phyloP scores from a whole-genome alignment of 371 early-diverging fungal species.

The Smittium mucronatum region DNA sequence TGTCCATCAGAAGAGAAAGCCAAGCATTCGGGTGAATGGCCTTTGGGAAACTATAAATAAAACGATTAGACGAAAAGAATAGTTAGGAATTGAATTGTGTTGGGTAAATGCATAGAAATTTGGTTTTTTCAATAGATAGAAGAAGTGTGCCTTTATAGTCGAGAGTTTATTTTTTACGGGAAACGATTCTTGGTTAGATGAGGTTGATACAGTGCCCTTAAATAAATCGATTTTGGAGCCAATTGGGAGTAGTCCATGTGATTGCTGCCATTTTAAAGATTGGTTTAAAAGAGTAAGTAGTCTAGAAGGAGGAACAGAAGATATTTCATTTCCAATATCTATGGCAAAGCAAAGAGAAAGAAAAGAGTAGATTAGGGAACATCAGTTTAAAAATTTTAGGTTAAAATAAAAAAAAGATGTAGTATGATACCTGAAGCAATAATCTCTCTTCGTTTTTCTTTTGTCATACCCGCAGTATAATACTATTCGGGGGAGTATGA shows the following conservation, averaged over 20 bases:
- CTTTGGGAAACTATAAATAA: conserved; percentile 64
- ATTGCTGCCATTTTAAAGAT: conserved; percentile 71
- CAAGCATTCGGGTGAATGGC: conserved; percentile 61
- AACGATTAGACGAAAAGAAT: too few relatives aligned
- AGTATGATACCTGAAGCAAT: conserved; percentile 6
- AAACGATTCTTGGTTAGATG: conserved; percentile 52
- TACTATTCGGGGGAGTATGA: conserved; percentile 2
- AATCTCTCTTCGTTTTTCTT: conserved; percentile 14
- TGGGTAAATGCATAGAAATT: too few relatives aligned
- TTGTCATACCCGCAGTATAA: conserved; percentile 12
- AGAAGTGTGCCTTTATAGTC: conserved; percentile 53
- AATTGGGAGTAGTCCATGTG: conserved; percentile 56
- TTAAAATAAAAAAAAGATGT: conserved; percentile 3
- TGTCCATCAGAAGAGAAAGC: conserved; percentile 72
- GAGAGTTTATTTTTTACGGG: conserved; percentile 46
- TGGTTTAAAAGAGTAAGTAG: conserved; percentile 66
- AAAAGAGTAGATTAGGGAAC: neutral
- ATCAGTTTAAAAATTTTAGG: neutral
- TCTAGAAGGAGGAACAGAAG: conserved; percentile 57
- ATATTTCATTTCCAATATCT: conserved; percentile 39
- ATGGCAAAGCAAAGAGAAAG: neutral
- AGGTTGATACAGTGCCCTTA: conserved; percentile 43
- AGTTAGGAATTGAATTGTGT: too few relatives aligned
- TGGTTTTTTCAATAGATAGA: neutral
- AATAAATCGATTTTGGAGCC: conserved; percentile 63